Evolutionary conservation across 2,329 filamentous ascomycete genomes (phyloP).

Genomic region (Phaeosphaeriaceae sp.): DNA sequence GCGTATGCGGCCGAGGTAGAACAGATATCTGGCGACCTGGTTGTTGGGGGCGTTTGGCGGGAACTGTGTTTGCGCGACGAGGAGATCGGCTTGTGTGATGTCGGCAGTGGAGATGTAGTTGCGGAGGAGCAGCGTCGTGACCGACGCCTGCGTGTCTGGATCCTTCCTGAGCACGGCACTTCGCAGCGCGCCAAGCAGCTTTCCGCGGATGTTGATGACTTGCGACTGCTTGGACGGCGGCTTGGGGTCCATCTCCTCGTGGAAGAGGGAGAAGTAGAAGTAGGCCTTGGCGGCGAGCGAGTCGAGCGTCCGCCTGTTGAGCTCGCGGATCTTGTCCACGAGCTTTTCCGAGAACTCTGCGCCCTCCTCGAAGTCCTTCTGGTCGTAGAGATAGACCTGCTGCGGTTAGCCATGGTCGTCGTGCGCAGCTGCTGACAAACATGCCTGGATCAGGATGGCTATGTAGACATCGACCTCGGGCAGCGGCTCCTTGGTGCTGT

Average conservation of each 20-base stretch:
- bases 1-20: conserved; percentile 95
- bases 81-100: conserved; percentile 93
- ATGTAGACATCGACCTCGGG: conserved; percentile 91
- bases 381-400: conserved; percentile 88
- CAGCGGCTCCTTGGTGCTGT: conserved; percentile 73
- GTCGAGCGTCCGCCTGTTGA: conserved; percentile 94
- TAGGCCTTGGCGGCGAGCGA: conserved; percentile 94
- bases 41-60: conserved; percentile 95
- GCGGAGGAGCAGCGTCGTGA: conserved; percentile 91
- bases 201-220: conserved; percentile 84
- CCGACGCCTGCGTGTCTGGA: conserved; percentile 93
- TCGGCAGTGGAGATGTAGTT: conserved; percentile 97
- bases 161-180: conserved; percentile 98
- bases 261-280: conserved; percentile 97
- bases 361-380: conserved; percentile 79
- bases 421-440: conserved; percentile 2
- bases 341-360: conserved; percentile 84
- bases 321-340: conserved; percentile 81
- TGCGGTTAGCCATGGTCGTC: conserved; percentile 20
- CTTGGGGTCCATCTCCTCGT: conserved; percentile 85
- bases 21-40: conserved; percentile 95
- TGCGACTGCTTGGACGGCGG: conserved; percentile 89
- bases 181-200: conserved; percentile 84
- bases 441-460: conserved; percentile 69
- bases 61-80: conserved; percentile 95